phyloP scores from a whole-genome alignment of 2,329 filamentous ascomycete genomes.

The Fusarium pseudocircinatum region DNA sequence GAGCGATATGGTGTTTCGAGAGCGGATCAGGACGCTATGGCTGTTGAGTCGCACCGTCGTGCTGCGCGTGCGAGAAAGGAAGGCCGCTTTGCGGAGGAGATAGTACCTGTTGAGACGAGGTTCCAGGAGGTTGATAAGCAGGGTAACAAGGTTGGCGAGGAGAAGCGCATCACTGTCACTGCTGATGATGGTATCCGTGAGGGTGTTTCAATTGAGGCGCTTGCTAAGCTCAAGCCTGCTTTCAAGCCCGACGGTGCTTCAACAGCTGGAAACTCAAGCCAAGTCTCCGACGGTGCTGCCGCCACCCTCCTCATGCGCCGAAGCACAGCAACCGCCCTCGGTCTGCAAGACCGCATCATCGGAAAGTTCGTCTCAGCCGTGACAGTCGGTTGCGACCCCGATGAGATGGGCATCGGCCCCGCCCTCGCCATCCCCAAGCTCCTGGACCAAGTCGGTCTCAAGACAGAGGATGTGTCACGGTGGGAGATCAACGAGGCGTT shows the following conservation, averaged over 20 bases:
- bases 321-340: slow-evolving; percentile 79
- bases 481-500: slow-evolving; percentile 96
- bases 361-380: slow-evolving; percentile 84
- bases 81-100: slow-evolving; percentile 80
- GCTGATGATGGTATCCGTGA: slow-evolving; percentile 86
- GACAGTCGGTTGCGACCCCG: slow-evolving; percentile 81
- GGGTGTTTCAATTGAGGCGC: slow-evolving; percentile 72
- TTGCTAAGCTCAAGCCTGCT: slow-evolving; percentile 84
- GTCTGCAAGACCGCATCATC: slow-evolving; percentile 74
- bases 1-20: slow-evolving; percentile 77
- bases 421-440: slow-evolving; percentile 87
- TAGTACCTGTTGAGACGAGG: slow-evolving; percentile 79
- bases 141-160: slow-evolving; percentile 63
- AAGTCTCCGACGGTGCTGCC: slow-evolving; percentile 89
- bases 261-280: slow-evolving; percentile 87
- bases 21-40: slow-evolving; percentile 84
- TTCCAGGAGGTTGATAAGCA: slow-evolving; percentile 72
- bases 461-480: slow-evolving; percentile 75
- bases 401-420: slow-evolving; percentile 95
- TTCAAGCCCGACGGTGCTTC: slow-evolving; percentile 79
- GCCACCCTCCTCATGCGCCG: slow-evolving; percentile 86
- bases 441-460: slow-evolving; percentile 73
- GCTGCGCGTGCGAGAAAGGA: slow-evolving; percentile 75
- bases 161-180: slow-evolving; percentile 72
- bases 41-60: slow-evolving; percentile 76